Evolutionary conservation across 805 yeast genomes (phyloP), one percentile per base, ranked within the genome.

Genomic region (Phaffomyces antillensis): DNA sequence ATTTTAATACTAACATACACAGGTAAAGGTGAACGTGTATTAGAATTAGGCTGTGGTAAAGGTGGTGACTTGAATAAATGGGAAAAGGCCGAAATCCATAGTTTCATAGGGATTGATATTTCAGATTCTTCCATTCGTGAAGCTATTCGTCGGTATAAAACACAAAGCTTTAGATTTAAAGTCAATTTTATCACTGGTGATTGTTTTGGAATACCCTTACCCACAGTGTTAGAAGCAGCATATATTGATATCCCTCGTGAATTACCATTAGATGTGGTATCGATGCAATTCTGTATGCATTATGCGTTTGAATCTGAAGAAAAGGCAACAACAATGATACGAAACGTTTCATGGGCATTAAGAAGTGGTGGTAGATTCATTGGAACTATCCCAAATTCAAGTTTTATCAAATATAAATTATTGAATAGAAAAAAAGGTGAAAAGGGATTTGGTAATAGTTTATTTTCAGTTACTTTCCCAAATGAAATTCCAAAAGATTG

Each of bases 31-130:
- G 73, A 75, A 36, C 72, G 75, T 18, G 88, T 84, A 1, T 67
- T 93, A 17, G 99, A 93, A 59, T 64, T 91, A 45, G 96, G 96
- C 15, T 90, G 98, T 65, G 99, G 99, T 13, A 95, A 93, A 62
- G 99, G 99, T 42, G 99, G 99, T 25, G 99, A 93, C 66, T 67
- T 93, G 56, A 79, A 84, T 54, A 93, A 93, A 62, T 91, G 96
- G 81, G 85, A 82, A 42, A 78, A 78, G 53, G 83, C 87, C 1
- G 69, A 76, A 18, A 76, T 87, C 3, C 73, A 77, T 20, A 90
- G 89, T 40, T 86, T 85, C 52, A 79, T 90, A 44, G 99, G 99
- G 2, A 73, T 93, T 26, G 99, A 93, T 64, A 82, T 93, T 37
- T 89, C 96, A 17, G 93, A 90, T 61, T 83, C 83, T 4, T 86